Percentiles rank a stretch among this genome's conserved stretches.
Conservation (phyloP, 1,284 basidiomycete species). For the Ustilago loliicola region DNA sequence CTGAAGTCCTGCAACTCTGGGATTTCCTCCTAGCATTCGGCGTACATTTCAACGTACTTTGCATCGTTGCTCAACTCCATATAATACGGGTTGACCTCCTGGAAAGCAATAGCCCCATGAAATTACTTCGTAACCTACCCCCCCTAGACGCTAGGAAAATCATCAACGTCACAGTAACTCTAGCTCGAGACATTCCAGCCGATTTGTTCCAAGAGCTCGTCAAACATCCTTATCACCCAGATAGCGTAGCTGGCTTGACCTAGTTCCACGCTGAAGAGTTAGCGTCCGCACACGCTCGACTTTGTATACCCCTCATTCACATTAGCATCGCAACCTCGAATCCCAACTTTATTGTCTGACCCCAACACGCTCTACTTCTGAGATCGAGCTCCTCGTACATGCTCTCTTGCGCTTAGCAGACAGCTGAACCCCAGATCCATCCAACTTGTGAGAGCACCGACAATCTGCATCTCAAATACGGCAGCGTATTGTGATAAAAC, state of each 20-base stretch:
- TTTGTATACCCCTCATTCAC: background rate
- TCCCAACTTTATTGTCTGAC: too few species aligned
- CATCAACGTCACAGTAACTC: constrained; percentile 90
- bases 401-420: too few species aligned
- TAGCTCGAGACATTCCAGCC: constrained; percentile 88
- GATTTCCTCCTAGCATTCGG: constrained; percentile 97
- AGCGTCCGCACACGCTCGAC: too few species aligned
- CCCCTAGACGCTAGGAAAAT: constrained; percentile 87
- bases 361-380: too few species aligned
- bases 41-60: constrained; percentile 93
- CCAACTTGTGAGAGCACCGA: too few species aligned
- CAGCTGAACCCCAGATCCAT: too few species aligned
- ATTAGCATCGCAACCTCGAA: background rate
- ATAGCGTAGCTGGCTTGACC: constrained; percentile 34
- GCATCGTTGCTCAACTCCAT: constrained; percentile 92
- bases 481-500: constrained; percentile 25
- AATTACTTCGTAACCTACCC: constrained; percentile 92
- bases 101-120: constrained; percentile 89
- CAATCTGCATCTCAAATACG: too few species aligned
- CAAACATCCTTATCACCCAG: constrained; percentile 51
- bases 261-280: background rate
- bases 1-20: constrained; percentile 94
- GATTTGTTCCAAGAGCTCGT: constrained; percentile 70
- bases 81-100: constrained; percentile 91
- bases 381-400: too few species aligned